Evolutionary conservation across 345 rosid species (phyloP), one percentile per base, ranked within the genome.

Genomic region (Populus euphratica): DNA sequence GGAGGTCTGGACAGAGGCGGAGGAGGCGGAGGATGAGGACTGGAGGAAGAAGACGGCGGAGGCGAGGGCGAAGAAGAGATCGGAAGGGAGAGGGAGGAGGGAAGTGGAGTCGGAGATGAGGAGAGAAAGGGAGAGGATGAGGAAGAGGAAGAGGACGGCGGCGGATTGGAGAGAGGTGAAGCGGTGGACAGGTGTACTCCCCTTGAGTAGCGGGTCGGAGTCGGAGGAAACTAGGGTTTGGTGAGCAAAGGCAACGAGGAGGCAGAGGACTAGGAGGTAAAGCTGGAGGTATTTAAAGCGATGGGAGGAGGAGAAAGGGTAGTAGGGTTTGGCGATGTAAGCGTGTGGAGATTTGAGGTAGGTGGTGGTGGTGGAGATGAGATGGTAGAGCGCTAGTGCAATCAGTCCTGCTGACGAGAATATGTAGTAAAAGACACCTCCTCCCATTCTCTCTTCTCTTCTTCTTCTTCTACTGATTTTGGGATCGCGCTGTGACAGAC

Each of bases 181-280:
- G 85, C 78, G 86, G 85, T 93, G 96, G 76, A 96, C 97, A 16
- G 99, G 96, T 29, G 97, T 86, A 69, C 88, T 82, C 61, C 99
- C 98, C 77, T 89, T 89, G 73, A 92, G 81, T 76, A 93, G 94
- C 11, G 98, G 99, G 77, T 93, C 97, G 56, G 94, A 81, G 81
- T 89, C 89, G 84, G 89, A 74, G 49, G 99, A 89, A 73, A 83
- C 62, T 56, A 90, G 77, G 87, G 89, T 82, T 83, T 91, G 91
- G 90, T 91, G 94, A 77, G 81, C 81, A 72, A 86, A 86, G 72
- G 97, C 85, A 62, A 89, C 25, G 88, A 91, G 83, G 35, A 96
- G 97, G 75, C 78, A 92, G 86, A 86, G 33, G 18, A 88, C 69
- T 71, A 89, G 81, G 64, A 93, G 86, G 83, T 87, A 85, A 29